Percentiles rank a stretch among this genome's conserved stretches.
Conservation (phyloP, 192 early-diverging fungal species). For the Spizellomyces sp. region DNA sequence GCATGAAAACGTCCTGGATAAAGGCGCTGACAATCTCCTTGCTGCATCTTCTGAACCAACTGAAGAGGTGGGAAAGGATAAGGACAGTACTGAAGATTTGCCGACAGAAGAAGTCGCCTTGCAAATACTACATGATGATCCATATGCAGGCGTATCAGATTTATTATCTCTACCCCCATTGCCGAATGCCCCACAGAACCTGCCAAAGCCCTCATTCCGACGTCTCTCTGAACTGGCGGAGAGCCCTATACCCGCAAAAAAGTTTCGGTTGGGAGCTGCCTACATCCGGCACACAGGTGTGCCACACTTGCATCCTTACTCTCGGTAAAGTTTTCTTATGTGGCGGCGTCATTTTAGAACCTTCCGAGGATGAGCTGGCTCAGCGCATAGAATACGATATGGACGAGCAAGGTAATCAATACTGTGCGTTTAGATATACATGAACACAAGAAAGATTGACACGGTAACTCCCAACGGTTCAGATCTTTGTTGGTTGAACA, state of each 20-base stretch:
- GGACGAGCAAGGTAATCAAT: constrained; percentile 80
- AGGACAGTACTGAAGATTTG: too few relatives aligned
- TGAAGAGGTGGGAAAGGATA: too few relatives aligned
- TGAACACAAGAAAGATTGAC: not conserved
- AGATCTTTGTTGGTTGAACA: constrained; percentile 65
- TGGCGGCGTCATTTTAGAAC: constrained; percentile 26
- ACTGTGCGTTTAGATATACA: not conserved
- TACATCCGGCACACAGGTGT: constrained; percentile 22
- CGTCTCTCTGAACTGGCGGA: too few relatives aligned
- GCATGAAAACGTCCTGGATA: too few relatives aligned
- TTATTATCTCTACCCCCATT: constrained; percentile 9
- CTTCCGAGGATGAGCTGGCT: constrained; percentile 49
- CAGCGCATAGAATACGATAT: constrained; percentile 91
- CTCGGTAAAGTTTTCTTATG: too few relatives aligned
- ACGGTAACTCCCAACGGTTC: constrained; percentile 48
- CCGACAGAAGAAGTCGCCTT: not conserved
- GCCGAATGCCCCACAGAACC: constrained; percentile 25
- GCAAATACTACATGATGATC: not conserved
- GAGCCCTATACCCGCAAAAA: constrained; percentile 4
- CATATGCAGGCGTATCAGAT: not conserved
- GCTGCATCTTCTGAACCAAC: too few relatives aligned
- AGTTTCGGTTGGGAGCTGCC: constrained; percentile 8
- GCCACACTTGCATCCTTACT: too few relatives aligned
- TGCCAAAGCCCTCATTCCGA: constrained; percentile 16
- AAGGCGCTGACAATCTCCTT: too few relatives aligned